Percentiles rank a stretch among this genome's conserved stretches.
phyloP scores from a whole-genome alignment of 208 protist species.

The Porcisia deanei region DNA sequence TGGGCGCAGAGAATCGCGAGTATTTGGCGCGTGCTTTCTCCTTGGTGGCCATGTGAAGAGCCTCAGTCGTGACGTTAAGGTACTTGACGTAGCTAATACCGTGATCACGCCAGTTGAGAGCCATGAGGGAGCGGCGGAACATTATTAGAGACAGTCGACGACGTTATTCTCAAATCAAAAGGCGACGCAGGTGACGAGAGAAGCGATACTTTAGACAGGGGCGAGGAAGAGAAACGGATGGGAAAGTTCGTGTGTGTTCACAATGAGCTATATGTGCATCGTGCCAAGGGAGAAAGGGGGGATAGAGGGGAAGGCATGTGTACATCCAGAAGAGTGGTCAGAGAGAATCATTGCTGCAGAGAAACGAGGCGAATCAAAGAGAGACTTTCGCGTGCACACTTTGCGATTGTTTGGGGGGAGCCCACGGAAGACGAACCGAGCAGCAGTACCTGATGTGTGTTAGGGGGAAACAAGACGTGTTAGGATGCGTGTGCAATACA shows the following conservation, averaged over 20 bases:
- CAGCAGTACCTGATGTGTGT: neutral
- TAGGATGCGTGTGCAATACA: neutral
- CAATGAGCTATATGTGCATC: neutral
- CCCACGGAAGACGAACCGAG: neutral
- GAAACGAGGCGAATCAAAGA: neutral
- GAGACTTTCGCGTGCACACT: neutral
- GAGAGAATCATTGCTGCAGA: constrained; percentile 2
- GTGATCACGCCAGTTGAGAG: constrained; percentile 85
- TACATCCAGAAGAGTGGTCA: neutral
- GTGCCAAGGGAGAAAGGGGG: neutral
- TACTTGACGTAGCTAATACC: constrained; percentile 93
- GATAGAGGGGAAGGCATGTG: neutral
- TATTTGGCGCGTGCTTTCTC: constrained; percentile 70
- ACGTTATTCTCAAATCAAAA: neutral
- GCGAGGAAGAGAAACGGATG: neutral
- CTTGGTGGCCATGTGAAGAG: constrained; percentile 80
- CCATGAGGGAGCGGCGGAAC: constrained; percentile 56
- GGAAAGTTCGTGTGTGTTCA: neutral
- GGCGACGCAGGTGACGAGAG: constrained; percentile 1
- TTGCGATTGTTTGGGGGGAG: neutral
- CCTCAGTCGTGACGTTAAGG: constrained; percentile 88
- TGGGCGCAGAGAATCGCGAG: constrained; percentile 66
- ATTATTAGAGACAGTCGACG: constrained; percentile 20
- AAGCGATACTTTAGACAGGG: constrained; percentile 5
- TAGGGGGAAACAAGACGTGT: neutral